A percentile compares a stretch with the other conserved stretches of the same genome.
Evolutionary conservation across 2,329 filamentous ascomycete species (phyloP).

Genomic region (Gnomoniopsis smithogilvyi): DNA sequence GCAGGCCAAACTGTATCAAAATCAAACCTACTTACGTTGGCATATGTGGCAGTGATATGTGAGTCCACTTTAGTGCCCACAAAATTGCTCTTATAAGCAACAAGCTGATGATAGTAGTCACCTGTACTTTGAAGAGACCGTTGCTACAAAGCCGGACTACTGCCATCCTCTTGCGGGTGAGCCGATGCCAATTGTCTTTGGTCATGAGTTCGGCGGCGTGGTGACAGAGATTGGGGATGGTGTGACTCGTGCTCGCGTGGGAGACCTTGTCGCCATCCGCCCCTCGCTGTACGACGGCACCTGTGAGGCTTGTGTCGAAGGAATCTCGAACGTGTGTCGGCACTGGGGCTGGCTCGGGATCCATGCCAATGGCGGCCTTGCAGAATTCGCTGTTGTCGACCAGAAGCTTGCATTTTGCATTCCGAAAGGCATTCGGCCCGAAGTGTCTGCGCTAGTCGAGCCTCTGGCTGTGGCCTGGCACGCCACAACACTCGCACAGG

Average conservation of each 20-base stretch:
- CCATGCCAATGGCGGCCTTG: conserved; percentile 43
- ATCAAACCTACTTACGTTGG: conserved; percentile 27
- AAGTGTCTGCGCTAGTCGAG: conserved; percentile 57
- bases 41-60: conserved; percentile 33
- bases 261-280: conserved; percentile 53
- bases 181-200: conserved; percentile 53
- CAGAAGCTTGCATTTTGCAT: conserved; percentile 42
- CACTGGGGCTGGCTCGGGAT: conserved; percentile 39
- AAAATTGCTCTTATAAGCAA: background rate
- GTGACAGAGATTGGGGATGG: conserved; percentile 52
- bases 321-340: conserved; percentile 28
- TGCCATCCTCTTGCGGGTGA: conserved; percentile 52
- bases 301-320: conserved; percentile 50
- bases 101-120: background rate
- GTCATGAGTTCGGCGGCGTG: conserved; percentile 62
- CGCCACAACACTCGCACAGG: conserved; percentile 33
- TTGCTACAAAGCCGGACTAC: conserved; percentile 36
- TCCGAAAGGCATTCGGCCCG: conserved; percentile 46
- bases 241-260: conserved; percentile 41
- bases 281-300: conserved; percentile 53
- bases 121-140: conserved; percentile 4
- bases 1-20: conserved; percentile 27
- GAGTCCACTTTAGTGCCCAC: conserved; percentile 12
- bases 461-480: conserved; percentile 64
- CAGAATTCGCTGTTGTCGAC: conserved; percentile 50